A percentile compares a stretch with the other conserved stretches of the same genome.
Conservation (phyloP, 768 basidiomycete species). For the Termitomyces sp. region DNA sequence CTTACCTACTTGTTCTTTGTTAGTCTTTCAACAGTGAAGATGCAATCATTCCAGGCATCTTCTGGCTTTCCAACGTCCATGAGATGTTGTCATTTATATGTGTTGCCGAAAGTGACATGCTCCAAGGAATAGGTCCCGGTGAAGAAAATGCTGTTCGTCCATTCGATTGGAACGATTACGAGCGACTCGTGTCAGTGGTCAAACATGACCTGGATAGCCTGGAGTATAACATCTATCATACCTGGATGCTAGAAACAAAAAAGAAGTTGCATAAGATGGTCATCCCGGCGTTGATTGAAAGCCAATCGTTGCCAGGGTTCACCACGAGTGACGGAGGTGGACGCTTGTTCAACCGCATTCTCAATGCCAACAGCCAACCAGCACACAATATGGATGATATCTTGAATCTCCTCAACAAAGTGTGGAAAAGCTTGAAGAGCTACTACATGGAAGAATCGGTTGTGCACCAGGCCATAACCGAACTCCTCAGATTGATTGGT, state of each 20-base stretch:
- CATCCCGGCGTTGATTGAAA: slow-evolving; percentile 97
- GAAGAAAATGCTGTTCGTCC: slow-evolving; percentile 88
- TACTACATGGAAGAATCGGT: slow-evolving; percentile 98
- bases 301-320: slow-evolving; percentile 96
- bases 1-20: background rate
- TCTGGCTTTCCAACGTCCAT: slow-evolving; percentile 99
- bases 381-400: slow-evolving; percentile 99
- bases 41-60: slow-evolving; percentile 92
- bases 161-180: slow-evolving; percentile 97
- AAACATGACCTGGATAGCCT: slow-evolving; percentile 97
- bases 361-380: slow-evolving; percentile 80
- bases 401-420: slow-evolving; percentile 92
- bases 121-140: slow-evolving; percentile 95
- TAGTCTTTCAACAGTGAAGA: slow-evolving; percentile 93
- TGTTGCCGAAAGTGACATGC: slow-evolving; percentile 97
- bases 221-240: slow-evolving; percentile 99
- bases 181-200: slow-evolving; percentile 93
- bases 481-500: slow-evolving; percentile 91
- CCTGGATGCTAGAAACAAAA: slow-evolving; percentile 99
- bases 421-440: slow-evolving; percentile 97
- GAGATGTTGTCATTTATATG: slow-evolving; percentile 99
- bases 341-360: slow-evolving; percentile 87
- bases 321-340: slow-evolving; percentile 93
- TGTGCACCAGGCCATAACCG: slow-evolving; percentile 91
- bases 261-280: slow-evolving; percentile 96